Conservation (phyloP, 139 green algal genomes). For the Microglena sp. region DNA sequence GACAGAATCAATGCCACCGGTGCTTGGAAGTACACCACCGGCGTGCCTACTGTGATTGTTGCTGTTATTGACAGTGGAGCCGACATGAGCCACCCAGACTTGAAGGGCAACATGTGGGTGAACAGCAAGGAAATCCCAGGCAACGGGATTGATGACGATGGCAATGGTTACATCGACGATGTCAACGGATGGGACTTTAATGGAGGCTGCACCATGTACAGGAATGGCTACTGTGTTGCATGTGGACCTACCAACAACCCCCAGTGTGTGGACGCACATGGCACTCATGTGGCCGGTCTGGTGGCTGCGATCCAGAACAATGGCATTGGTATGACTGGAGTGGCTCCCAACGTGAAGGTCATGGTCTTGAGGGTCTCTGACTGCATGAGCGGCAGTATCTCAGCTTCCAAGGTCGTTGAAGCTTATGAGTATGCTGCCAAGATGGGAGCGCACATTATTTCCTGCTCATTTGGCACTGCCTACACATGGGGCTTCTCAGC, state of each 20-base stretch:
- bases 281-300: slow-evolving; percentile 9
- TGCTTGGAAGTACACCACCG: background rate
- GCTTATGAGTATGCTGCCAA: slow-evolving; percentile 13
- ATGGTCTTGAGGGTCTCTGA: slow-evolving; percentile 13
- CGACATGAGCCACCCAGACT: slow-evolving; percentile 45
- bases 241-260: background rate
- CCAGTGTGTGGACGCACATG: background rate
- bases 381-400: slow-evolving; percentile 3
- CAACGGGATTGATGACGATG: slow-evolving; percentile 59
- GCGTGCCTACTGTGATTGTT: slow-evolving; percentile 30
- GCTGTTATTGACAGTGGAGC: slow-evolving; percentile 60
- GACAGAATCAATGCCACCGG: background rate
- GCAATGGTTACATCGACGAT: slow-evolving; percentile 39
- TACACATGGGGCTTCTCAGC: background rate
- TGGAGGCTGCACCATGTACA: background rate
- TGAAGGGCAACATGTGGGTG: slow-evolving; percentile 42
- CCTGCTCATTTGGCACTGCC: background rate
- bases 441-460: slow-evolving; percentile 16
- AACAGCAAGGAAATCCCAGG: slow-evolving; percentile 46
- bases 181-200: slow-evolving; percentile 13
- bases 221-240: background rate
- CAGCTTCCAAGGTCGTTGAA: background rate
- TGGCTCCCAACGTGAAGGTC: slow-evolving; percentile 6
- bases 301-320: slow-evolving; percentile 7
- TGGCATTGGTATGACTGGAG: slow-evolving; percentile 1